A percentile compares a stretch with the other conserved stretches of the same genome.
Evolutionary conservation across 257 asterid species (phyloP).

Genomic region (Jacaranda copaia): DNA sequence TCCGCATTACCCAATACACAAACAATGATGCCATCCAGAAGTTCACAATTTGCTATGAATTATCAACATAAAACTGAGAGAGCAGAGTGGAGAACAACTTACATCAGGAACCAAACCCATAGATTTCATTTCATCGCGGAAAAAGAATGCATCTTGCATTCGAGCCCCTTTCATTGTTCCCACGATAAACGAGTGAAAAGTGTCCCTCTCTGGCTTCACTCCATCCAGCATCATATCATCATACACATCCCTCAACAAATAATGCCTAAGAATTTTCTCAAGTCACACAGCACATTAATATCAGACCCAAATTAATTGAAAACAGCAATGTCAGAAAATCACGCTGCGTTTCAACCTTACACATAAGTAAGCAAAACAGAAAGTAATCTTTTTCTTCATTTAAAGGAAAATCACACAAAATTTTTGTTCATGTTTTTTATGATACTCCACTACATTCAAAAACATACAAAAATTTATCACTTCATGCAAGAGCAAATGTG

Average conservation of each 20-base stretch:
- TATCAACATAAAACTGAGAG: too few species aligned
- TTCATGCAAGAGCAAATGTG: constrained; percentile 1
- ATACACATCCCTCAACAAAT: constrained; percentile 88
- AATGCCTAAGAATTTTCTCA: constrained; percentile 51
- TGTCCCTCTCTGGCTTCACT: constrained; percentile 96
- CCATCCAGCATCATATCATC: constrained; percentile 99
- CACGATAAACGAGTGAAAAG: constrained; percentile 82
- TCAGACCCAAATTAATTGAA: constrained; percentile 6
- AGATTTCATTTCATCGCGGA: constrained; percentile 85
- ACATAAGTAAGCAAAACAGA: neutral
- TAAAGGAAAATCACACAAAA: neutral
- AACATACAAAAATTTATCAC: neutral
- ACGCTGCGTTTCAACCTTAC: neutral
- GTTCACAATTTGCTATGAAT: neutral
- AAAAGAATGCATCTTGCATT: constrained; percentile 88
- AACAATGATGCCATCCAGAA: neutral
- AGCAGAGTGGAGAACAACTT: constrained; percentile 41
- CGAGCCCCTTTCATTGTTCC: constrained; percentile 96
- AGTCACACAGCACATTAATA: constrained; percentile 29
- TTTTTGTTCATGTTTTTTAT: neutral
- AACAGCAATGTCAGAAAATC: neutral
- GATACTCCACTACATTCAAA: neutral
- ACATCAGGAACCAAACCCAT: constrained; percentile 97
- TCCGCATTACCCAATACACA: neutral
- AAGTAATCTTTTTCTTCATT: neutral